These are phyloP conservation scores for Moniliella sp. DNA, from an alignment of 1,284 basidiomycete genomes.

Conservation along the genomic window DNA sequence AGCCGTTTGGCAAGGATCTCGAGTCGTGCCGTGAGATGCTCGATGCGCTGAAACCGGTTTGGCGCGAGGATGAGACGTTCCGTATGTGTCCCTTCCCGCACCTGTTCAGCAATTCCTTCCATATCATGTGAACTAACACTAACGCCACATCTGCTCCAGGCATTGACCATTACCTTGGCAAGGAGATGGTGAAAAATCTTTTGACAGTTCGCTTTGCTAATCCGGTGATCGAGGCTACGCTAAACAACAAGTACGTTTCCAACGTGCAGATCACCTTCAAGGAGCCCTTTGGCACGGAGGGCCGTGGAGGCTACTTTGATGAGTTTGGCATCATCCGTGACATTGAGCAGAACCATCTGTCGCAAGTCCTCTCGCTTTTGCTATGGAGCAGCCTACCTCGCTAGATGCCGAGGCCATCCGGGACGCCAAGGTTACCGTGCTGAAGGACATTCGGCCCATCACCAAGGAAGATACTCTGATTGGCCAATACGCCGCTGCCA, in stretches of 20 bases:
- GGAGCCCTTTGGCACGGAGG: slow-evolving; percentile 35
- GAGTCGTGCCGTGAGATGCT: slow-evolving; percentile 29
- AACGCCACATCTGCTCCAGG: too few species aligned
- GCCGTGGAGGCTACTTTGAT: slow-evolving; percentile 36
- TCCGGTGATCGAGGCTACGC: slow-evolving; percentile 24
- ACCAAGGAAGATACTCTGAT: slow-evolving; percentile 27
- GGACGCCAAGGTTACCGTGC: slow-evolving; percentile 33
- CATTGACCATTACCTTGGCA: slow-evolving; percentile 33
- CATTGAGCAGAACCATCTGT: slow-evolving; percentile 34
- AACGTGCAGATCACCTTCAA: slow-evolving; percentile 35
- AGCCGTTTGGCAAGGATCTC: slow-evolving; percentile 31
- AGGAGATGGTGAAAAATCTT: slow-evolving; percentile 34
- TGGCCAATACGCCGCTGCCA: slow-evolving; percentile 31
- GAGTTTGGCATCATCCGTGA: slow-evolving; percentile 36
- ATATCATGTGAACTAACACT: not conserved
- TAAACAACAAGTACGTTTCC: slow-evolving; percentile 34
- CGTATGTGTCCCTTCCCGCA: too few species aligned
- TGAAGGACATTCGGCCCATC: slow-evolving; percentile 29
- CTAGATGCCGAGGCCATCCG: slow-evolving; percentile 33
- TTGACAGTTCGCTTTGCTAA: slow-evolving; percentile 28
- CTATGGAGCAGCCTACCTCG: slow-evolving; percentile 33
- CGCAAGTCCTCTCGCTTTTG: slow-evolving; percentile 33
- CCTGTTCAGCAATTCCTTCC: too few species aligned
- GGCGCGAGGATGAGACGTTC: slow-evolving; percentile 33
- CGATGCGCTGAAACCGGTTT: slow-evolving; percentile 22